Evolutionary conservation across 2,329 filamentous ascomycete species (phyloP), one percentile per base, ranked within the genome.

Genomic region (Talaromyces albobiverticillius): DNA sequence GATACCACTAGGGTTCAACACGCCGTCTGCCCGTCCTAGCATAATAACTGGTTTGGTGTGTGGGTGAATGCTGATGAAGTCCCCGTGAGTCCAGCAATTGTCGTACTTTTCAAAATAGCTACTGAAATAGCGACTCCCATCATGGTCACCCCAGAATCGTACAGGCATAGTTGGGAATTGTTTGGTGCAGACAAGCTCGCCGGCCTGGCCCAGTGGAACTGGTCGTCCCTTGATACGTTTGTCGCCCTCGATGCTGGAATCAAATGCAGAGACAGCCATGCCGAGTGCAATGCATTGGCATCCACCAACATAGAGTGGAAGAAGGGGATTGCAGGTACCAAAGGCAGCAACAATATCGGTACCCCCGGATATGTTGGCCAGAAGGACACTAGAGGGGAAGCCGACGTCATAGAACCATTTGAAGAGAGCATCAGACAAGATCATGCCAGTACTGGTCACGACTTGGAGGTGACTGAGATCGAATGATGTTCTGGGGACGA

Each of bases 81-180:
- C 46, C 31, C 14, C 31, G 14, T 57, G 20, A 57, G 51, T 42
- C 45, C 46, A 25, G 14, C 20, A 29, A 45, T 16, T 74, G 69
- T 65, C 61, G 56, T 75, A 78, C 23, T 69, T 65, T 55, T 73
- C 71, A 60, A 79, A 79, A 61, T 79, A 79, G 11, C 73, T 70
- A 10, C 64, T 64, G n/a, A 62, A 64, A 61, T 79, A 79, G 57
- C 67, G 72, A 13, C 68, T 67, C 13, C 67, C 65, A 11, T 65
- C 69, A 3, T 63, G 56, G 55, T 77, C 73, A 23, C 73, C 74
- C 71, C 74, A 77, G 62, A 79, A 76, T 46, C 70, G 70, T 32
- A 72, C 68, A 1, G 76, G 75, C 73, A 76, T 75, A 47, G 69
- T 73, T 2, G 76, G 76, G 48, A 78, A 78, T 4, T 76, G 73